These are phyloP conservation scores for Colletotrichum neosansevieriae DNA, from an alignment of 2,329 filamentous ascomycete genomes.

Conservation along the genomic window DNA sequence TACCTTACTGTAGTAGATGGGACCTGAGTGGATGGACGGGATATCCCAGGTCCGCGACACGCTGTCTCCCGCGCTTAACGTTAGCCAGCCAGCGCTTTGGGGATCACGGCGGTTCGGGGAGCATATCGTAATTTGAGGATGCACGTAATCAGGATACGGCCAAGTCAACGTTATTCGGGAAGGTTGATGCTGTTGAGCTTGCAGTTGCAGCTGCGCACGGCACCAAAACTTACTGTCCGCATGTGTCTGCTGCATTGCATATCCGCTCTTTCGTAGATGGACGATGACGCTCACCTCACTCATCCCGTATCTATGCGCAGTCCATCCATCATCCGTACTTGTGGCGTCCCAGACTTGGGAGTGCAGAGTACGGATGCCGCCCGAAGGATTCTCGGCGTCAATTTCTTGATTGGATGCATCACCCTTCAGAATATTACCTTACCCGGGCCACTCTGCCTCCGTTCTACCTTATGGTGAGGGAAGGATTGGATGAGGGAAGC, in stretches of 20 bases:
- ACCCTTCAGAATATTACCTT: too few species aligned
- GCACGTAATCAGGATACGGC: conserved; percentile 20
- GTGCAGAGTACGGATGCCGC: not conserved
- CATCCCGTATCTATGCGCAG: too few species aligned
- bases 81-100: conserved; percentile 25
- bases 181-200: conserved; percentile 7
- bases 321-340: too few species aligned
- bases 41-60: conserved; percentile 17
- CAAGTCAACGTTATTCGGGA: not conserved
- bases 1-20: too few species aligned
- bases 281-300: too few species aligned
- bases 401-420: too few species aligned
- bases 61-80: conserved; percentile 35
- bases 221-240: too few species aligned
- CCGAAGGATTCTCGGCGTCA: too few species aligned
- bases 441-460: too few species aligned
- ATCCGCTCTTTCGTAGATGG: not conserved
- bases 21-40: not conserved
- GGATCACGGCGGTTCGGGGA: conserved; percentile 9
- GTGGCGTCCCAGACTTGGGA: too few species aligned
- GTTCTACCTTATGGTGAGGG: not conserved
- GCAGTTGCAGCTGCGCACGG: not conserved
- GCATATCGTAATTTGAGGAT: conserved; percentile 13
- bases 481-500: conserved; percentile 22
- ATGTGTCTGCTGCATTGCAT: not conserved